Evolutionary conservation across 371 early-diverging fungal species (phyloP), one percentile per base, ranked within the genome.

Genomic region (Mucor lusitanicus): DNA sequence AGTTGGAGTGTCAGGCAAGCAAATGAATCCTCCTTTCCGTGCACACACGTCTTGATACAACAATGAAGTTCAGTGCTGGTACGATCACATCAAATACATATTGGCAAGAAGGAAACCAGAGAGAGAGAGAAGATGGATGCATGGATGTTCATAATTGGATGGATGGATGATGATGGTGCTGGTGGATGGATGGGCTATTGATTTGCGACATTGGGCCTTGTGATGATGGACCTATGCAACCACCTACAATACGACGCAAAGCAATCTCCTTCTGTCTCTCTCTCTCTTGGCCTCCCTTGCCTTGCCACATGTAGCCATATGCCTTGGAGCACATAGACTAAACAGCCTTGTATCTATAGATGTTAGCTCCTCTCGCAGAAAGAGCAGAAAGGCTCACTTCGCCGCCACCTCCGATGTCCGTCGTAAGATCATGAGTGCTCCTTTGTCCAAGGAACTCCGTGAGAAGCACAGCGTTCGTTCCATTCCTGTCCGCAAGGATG

Each of bases 331-430:
- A 33, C 1, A 19, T 6, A 2, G 8, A 53, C 53, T 53, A 27
- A 53, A 30, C 30, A 12, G 9, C 46, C 39, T 48, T n/a, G n/a
- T n/a, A n/a, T 59, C 37, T 67, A 27, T 74, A 85, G 94, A 92
- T 85, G 97, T 96, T 77, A 91, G 94, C 79, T 96, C 96, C 78
- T 94, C 95, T 75, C 86, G 94, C 84, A 89, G 97, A 85, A 97
- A 96, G 93, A 87, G 89, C 85, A 92, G 97, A 85, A 95, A 94
- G 92, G 98, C 98, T 76, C 98, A 98, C 92, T 98, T 98, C 90
- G 77, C 93, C 70, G 99, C 98, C 72, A 93, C 98, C 68, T 97
- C 97, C 69, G 83, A 85, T 86, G 82, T 91, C 76, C 94, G 98
- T 76, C 91, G 96, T 82, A 91, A 90, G 88, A 94, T 98, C 85